Conservation (phyloP, 1,284 basidiomycete species). For the Naganishia cerealis region DNA sequence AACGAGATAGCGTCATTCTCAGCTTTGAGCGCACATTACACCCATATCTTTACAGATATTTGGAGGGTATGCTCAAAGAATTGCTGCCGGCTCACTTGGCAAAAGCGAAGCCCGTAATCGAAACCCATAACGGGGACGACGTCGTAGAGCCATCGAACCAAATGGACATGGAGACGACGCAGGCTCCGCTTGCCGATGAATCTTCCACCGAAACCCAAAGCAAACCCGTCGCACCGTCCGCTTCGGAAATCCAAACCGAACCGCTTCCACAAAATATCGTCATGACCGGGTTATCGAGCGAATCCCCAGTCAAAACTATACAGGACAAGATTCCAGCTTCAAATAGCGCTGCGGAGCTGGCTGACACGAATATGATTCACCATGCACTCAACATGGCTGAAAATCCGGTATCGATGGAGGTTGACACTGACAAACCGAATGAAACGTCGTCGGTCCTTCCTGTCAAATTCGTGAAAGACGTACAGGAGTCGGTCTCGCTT, state of each 20-base stretch:
- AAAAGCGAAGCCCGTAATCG: not conserved
- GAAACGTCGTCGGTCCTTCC: not conserved
- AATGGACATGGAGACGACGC: not conserved
- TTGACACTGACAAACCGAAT: not conserved
- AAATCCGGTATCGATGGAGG: not conserved
- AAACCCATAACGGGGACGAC: not conserved
- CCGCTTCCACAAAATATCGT: not conserved
- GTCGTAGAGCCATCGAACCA: not conserved
- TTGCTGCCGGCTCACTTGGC: not conserved
- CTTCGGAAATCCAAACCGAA: not conserved
- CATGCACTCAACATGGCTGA: not conserved
- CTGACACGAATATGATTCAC: not conserved
- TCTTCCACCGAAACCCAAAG: not conserved
- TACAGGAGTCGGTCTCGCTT: not conserved
- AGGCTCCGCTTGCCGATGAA: not conserved
- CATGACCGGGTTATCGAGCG: not conserved
- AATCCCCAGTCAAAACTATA: not conserved
- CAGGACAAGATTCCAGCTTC: not conserved
- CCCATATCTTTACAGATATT: not conserved
- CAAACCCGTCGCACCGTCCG: not conserved
- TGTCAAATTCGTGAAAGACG: not conserved
- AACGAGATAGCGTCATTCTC: slow-evolving; percentile 5
- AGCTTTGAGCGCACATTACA: not conserved
- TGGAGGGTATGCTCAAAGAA: slow-evolving; percentile 2
- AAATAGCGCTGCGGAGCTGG: not conserved